phyloP scores from a whole-genome alignment of 768 basidiomycete species.

The Cystobasidiopsis lactophilus region DNA sequence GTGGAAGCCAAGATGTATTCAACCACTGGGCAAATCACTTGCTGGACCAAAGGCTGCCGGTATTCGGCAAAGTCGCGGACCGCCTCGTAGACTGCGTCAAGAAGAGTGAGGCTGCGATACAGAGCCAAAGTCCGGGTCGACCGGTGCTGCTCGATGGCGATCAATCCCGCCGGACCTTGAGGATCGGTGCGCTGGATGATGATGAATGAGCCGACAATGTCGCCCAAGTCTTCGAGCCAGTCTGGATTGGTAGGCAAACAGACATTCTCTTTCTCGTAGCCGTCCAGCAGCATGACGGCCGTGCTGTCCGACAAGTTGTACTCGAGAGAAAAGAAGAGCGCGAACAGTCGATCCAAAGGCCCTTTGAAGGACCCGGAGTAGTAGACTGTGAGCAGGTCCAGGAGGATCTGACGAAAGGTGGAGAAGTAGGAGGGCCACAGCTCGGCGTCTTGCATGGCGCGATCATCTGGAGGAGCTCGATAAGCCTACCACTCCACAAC shows the following conservation, averaged over 20 bases:
- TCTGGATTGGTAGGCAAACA: constrained; percentile 18
- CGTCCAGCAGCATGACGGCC: constrained; percentile 15
- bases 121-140: neutral
- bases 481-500: neutral
- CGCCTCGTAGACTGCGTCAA: neutral
- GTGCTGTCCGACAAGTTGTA: constrained; percentile 20
- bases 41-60: neutral
- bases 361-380: constrained; percentile 14
- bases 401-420: constrained; percentile 10
- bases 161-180: too few relatives aligned
- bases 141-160: too few relatives aligned
- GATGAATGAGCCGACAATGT: constrained; percentile 10
- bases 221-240: constrained; percentile 16
- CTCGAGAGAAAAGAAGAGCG: constrained; percentile 23
- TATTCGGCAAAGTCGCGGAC: neutral
- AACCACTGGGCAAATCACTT: neutral
- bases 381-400: constrained; percentile 13
- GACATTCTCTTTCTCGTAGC: constrained; percentile 14
- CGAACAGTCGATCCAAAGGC: constrained; percentile 14
- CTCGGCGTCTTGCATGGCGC: too few relatives aligned
- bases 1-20: neutral
- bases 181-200: neutral
- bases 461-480: neutral
- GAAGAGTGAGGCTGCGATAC: neutral
- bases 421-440: neutral